Conservation (phyloP, 2,329 filamentous ascomycete genomes). For the Epichloe festucae region DNA sequence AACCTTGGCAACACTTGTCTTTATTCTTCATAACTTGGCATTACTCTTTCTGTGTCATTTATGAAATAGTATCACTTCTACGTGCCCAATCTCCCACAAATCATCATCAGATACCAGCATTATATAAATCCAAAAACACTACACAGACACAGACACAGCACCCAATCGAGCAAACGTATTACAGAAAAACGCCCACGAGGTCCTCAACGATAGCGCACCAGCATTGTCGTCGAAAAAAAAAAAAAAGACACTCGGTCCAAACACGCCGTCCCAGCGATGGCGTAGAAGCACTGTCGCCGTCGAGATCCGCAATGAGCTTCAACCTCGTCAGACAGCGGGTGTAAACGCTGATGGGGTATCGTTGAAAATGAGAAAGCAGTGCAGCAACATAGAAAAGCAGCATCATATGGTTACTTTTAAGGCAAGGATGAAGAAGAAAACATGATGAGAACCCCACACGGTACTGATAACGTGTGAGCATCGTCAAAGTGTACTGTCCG, state of each 20-base stretch:
- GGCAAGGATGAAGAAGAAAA: neutral
- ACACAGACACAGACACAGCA: neutral
- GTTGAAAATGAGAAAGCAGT: slow-evolving; percentile 17
- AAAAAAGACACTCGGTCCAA: slow-evolving; percentile 28
- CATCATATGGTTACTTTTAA: slow-evolving; percentile 3
- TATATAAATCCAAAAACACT: neutral
- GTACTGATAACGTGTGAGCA: slow-evolving; percentile 41
- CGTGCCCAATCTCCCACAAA: neutral
- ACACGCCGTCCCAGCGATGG: slow-evolving; percentile 43
- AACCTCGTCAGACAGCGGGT: slow-evolving; percentile 30
- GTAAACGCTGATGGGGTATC: slow-evolving; percentile 34
- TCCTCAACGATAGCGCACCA: slow-evolving; percentile 37
- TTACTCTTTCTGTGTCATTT: too few species aligned
- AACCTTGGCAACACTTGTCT: too few species aligned
- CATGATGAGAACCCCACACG: neutral
- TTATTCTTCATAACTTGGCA: too few species aligned
- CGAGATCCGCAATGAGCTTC: slow-evolving; percentile 22
- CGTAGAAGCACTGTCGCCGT: slow-evolving; percentile 43
- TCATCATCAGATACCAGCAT: neutral
- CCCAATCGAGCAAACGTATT: slow-evolving; percentile 1
- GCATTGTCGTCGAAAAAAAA: slow-evolving; percentile 34
- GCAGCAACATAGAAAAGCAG: slow-evolving; percentile 9
- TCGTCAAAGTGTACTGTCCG: slow-evolving; percentile 25
- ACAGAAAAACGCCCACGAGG: slow-evolving; percentile 31
- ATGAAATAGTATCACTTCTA: too few species aligned